Conservation (phyloP, 2,329 filamentous ascomycete genomes). For the Pseudocercospora fijiensis region DNA sequence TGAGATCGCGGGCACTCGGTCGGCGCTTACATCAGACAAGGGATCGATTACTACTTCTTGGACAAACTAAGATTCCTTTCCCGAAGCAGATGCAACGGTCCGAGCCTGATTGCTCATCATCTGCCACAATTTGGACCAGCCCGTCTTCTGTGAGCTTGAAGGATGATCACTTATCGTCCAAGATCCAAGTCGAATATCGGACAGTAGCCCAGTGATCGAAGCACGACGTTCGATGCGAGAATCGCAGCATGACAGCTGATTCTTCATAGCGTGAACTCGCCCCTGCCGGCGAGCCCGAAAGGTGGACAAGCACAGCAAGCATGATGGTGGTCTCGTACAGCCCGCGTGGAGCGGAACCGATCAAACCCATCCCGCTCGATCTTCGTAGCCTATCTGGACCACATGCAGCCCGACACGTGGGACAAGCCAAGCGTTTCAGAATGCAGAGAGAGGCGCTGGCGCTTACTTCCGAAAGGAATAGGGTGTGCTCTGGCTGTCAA, state of each 20-base stretch:
- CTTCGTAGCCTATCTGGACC: neutral
- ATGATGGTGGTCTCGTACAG: neutral
- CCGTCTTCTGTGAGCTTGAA: neutral
- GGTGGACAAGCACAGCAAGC: neutral
- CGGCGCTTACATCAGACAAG: constrained; percentile 1
- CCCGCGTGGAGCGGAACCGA: neutral
- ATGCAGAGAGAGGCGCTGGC: neutral
- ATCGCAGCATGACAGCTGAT: neutral
- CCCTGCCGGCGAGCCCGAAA: neutral
- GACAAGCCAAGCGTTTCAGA: neutral
- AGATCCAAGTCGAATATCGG: neutral
- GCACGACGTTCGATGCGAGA: neutral
- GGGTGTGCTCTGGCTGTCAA: neutral
- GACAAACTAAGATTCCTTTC: neutral
- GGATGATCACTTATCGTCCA: neutral
- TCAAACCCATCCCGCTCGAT: neutral
- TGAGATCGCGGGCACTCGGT: neutral
- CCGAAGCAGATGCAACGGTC: neutral
- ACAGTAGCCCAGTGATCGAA: neutral
- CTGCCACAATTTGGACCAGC: neutral
- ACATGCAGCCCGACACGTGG: constrained; percentile 1
- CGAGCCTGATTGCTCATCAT: neutral
- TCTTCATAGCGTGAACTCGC: neutral
- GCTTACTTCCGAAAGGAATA: neutral
- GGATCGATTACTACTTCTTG: neutral